phyloP scores from a whole-genome alignment of 805 yeast species.

The Saccharomyces eubayanus region DNA sequence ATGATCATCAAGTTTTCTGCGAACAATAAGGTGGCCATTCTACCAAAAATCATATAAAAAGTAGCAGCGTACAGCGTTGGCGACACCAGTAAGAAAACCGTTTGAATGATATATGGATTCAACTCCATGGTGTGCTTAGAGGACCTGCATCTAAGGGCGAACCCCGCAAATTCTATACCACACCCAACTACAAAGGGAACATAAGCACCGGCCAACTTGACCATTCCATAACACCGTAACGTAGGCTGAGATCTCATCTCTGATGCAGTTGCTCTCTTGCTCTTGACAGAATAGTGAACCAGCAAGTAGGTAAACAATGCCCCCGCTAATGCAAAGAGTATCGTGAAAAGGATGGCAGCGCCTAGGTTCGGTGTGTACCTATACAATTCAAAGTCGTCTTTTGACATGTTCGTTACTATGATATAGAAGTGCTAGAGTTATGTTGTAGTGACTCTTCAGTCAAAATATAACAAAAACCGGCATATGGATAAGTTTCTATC shows the following conservation, averaged over 20 bases:
- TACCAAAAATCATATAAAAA: constrained; percentile 29
- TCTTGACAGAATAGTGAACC: neutral
- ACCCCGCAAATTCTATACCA: constrained; percentile 23
- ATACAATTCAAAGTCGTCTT: constrained; percentile 6
- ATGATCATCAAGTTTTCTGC: constrained; percentile 15
- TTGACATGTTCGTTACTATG: neutral
- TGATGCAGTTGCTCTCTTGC: neutral
- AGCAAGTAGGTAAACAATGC: neutral
- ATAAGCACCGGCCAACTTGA: constrained; percentile 7
- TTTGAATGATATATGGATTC: constrained; percentile 22
- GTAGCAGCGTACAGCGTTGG: constrained; percentile 30
- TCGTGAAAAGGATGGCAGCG: constrained; percentile 11
- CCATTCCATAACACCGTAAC: neutral
- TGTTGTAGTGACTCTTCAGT: no score
- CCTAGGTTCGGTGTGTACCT: constrained; percentile 12
- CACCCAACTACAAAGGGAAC: constrained; percentile 26
- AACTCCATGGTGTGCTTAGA: constrained; percentile 4
- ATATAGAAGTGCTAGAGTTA: neutral
- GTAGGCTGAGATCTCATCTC: constrained; percentile 1
- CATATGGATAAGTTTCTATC: neutral
- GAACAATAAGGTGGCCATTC: constrained; percentile 14
- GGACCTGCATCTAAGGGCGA: constrained; percentile 19
- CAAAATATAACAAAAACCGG: no score
- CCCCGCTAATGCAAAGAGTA: constrained; percentile 7
- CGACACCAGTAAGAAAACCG: constrained; percentile 24